Base-by-base conservation (phyloP, 306 rosid species). In the Prinsepia uniflora region DNA sequence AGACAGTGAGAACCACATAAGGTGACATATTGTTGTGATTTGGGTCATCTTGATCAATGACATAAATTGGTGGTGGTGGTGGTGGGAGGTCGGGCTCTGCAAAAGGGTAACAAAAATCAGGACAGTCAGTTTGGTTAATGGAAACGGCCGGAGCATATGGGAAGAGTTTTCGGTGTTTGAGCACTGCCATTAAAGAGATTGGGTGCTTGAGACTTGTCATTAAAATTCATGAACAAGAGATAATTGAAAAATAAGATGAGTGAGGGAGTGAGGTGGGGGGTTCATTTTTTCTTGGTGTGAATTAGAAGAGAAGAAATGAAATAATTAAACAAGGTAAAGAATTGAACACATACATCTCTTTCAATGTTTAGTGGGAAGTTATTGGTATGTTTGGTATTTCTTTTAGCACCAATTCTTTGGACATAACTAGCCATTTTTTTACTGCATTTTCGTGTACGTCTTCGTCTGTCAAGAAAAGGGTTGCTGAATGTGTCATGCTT, bases 141-240 rank as follows among this genome's bases (percentile, higher is more conserved):
- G 82, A 47, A 5, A 71, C 30, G 30, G 30, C 43, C 54, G 73
- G 63, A 18, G 58, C 39, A 20, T 79, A 24, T 3, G 86, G 94
- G 65, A 86, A 87, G 74, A 92, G 90, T 22, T 84, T 87, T 79
- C 96, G 81, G 83, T 77, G 87, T 75, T 49, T 84, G 47, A 52
- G 75, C 6, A 55, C 34, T 41, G 87, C 72, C 88, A 85, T 84
- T 71, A 63, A 78, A 74, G 75, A 44, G 36, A 63, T 36, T n/a
- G 63, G n/a, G 40, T 20, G n/a, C 7, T 2, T 24, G 66, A 45
- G 58, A 67, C 36, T 30, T 30, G 36, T 1, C 3, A 30, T 30
- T 30, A 30, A 70, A 69, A 63, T 19, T 67, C 71, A 63, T 39
- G 62, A 72, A 67, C 36, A 5, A 71, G 53, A 48, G 54, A 56